Evolutionary conservation across 257 asterid genomes (phyloP), one percentile per base, ranked within the genome.

Genomic region (Euphrasia confusa): DNA sequence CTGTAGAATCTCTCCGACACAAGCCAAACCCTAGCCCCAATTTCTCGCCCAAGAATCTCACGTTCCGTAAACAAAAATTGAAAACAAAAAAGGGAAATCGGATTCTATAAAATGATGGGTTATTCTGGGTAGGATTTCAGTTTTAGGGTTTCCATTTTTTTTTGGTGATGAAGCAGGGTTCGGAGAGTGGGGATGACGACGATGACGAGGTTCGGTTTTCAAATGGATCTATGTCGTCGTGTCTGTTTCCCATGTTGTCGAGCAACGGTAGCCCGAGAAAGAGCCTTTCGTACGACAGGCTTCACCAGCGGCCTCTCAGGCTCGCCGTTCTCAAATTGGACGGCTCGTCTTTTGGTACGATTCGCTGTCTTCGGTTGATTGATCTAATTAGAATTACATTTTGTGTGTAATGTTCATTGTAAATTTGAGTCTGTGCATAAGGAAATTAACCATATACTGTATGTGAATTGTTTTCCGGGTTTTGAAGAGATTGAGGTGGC

Each of bases 251-350:
- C 44, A 63, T 71, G 15, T 9, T 62, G 47, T 13, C 58, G 3
- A 39, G 26, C 58, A 28, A 6, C 2, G 71, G 67, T 49, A n/a
- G 65, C 63, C 68, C 81, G 11, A 66, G 78, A 37, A 76, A 59
- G 72, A 82, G 78, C 40, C 39, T 77, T 58, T 76, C 84, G 0
- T 90, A 83, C 71, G 54, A 71, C 42, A 78, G 72, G 80, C 78
- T 90, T 52, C 83, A 82, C 48, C 74, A 68, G 66, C 81, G 76
- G 15, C 87, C 91, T 17, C 80, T 85, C 67, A 68, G 57, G 32
- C 90, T 90, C 74, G 77, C 79, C 33, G 66, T 90, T 24, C 68
- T 80, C 76, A 90, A 88, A 82, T 82, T 90, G 77, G 95, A 87
- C 73, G 95, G 88, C 26, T 69, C 97, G 10, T 73, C 81, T 62